These are phyloP conservation scores for Blastocystis sp. DNA, from an alignment of 352 stramenopile genomes.

Conservation along the genomic window DNA sequence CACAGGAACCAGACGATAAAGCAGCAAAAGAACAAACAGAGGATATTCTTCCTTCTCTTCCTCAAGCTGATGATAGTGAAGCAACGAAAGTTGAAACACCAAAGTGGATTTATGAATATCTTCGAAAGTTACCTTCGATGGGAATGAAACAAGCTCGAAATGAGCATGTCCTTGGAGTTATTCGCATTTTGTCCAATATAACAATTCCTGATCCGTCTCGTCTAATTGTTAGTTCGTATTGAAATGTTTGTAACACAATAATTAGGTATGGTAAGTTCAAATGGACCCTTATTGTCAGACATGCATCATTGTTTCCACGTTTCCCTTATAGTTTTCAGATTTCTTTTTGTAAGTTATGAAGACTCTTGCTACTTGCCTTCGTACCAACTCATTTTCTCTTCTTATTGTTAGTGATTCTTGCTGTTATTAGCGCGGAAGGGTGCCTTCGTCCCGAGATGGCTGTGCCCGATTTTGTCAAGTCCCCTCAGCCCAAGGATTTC, in stretches of 20 bases:
- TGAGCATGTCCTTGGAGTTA: background rate
- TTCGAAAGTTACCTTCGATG: constrained; percentile 15
- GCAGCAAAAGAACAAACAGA: background rate
- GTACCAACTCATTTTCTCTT: background rate
- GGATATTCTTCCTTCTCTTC: background rate
- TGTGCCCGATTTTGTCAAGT: constrained; percentile 20
- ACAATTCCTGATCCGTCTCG: background rate
- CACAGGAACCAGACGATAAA: background rate
- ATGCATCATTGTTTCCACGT: background rate
- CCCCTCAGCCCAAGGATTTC: constrained; percentile 73
- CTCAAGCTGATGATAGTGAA: background rate
- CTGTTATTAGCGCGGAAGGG: background rate
- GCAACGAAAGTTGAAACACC: background rate
- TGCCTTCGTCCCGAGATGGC: constrained; percentile 40
- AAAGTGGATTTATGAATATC: constrained; percentile 2
- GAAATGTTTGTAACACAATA: constrained; percentile 18
- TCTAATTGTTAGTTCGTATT: background rate
- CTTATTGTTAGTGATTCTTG: background rate
- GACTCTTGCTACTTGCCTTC: background rate
- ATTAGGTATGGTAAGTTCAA: background rate
- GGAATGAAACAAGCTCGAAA: constrained; percentile 23
- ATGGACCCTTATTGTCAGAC: background rate
- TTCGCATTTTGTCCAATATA: background rate
- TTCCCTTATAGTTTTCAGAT: background rate
- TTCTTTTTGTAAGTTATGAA: constrained; percentile 48